Base-by-base conservation (phyloP, 1,284 basidiomycete genomes). In the Veloboletus limbatus region DNA sequence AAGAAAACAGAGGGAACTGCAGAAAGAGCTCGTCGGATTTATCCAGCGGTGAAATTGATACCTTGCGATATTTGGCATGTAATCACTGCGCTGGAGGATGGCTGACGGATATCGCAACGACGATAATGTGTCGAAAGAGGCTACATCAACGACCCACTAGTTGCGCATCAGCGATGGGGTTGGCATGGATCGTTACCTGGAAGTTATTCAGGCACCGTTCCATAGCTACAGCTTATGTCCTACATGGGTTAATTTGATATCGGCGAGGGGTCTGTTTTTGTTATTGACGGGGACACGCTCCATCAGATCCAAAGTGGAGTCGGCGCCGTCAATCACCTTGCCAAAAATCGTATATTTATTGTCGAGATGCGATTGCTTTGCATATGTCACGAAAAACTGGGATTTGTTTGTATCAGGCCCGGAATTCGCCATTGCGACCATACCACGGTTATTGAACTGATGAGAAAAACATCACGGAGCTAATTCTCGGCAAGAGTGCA, bases 371-470 rank as follows among this genome's bases (percentile, higher is more conserved):
- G 88, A 70, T 60, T 97, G 93, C 62, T 97, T 97, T 1, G 86
- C 74, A 63, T 96, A 97, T 2, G 92, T 87, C 63, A 97, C 84
- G 71, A 97, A 96, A 71, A 97, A 96, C 69, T 96, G 87, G 3
- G 91, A 92, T 69, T 96, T 97, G 73, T 97, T 97, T 17, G 88
- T 85, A 66, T 96, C 89, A 18, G 88, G 87, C 0, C 95, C 95
- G 4, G 88, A 86, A 67, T 97, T 97, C 42, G 94, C 95, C 92
- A 97, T 97, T 20, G 94, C 94, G n/a, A 97, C 84, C 53, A 97
- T 79, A 16, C 94, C 94, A 53, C 95, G 82, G 44, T 82, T 75
- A 68, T 97, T 97, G 74, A 98, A 97, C 92, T 95, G 40, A 10
- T 14, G 26, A 14, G 10, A 34, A 34, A 18, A 6, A 8, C 16